phyloP scores from a whole-genome alignment of 371 early-diverging fungal genomes.

The Mortierella polycephala region DNA sequence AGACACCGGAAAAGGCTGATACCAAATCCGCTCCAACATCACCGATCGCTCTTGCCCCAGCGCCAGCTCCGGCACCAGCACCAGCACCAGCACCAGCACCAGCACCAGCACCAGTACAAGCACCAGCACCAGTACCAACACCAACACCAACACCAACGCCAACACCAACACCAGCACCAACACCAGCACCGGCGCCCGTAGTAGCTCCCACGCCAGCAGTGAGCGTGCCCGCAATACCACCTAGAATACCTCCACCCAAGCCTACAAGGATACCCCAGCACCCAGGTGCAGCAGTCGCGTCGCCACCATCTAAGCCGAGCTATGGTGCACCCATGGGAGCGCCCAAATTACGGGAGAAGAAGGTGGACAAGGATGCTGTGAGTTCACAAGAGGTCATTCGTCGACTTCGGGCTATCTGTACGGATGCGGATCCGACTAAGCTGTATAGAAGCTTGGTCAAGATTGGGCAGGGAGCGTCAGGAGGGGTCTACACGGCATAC shows the following conservation, averaged over 20 bases:
- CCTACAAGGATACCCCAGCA: conserved; percentile 38
- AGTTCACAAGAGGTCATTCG: conserved; percentile 82
- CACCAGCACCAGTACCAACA: conserved; percentile 26
- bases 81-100: conserved; percentile 29
- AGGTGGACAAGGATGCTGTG: conserved; percentile 54
- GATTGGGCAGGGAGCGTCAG: conserved; percentile 98
- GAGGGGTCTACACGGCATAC: conserved; percentile 91
- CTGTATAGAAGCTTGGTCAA: conserved; percentile 84
- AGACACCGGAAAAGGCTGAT: conserved; percentile 27
- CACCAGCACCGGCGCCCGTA: conserved; percentile 26
- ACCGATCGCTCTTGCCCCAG: conserved; percentile 28
- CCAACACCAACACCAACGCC: conserved; percentile 27
- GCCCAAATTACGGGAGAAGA: conserved; percentile 62
- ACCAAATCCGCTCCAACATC: conserved; percentile 23
- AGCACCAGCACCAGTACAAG: conserved; percentile 28
- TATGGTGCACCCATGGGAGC: conserved; percentile 15
- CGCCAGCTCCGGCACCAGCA: conserved; percentile 26
- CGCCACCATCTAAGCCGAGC: conserved; percentile 19
- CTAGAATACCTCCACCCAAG: conserved; percentile 42
- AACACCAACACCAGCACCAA: conserved; percentile 13
- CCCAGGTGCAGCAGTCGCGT: conserved; percentile 21
- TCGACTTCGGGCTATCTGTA: conserved; percentile 87
- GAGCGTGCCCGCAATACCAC: conserved; percentile 15
- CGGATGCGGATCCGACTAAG: conserved; percentile 86
- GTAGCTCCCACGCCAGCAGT: conserved; percentile 24